Base-by-base conservation (phyloP, 768 basidiomycete species). In the Panaeolus cyanescens region DNA sequence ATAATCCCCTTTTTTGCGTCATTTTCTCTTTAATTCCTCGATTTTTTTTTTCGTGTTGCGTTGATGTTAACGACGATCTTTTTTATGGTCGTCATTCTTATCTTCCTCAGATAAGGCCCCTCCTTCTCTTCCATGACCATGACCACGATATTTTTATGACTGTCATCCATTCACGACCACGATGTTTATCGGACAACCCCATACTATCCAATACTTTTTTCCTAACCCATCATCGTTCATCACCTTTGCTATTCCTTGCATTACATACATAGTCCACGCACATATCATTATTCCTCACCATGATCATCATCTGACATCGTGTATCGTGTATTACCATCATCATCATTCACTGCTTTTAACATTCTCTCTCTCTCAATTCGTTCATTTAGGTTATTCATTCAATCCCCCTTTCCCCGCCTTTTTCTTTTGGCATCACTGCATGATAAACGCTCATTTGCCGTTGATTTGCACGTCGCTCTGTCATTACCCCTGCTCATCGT, bases 91-190 rank as follows among this genome's bases (percentile, higher is more conserved):
- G 45, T 50, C 45, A 50, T 8, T 50, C 45, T 50, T 50, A 50
- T 50, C 45, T 50, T 50, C 45, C 45, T 50, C 45, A 50, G 45
- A 50, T 50, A 50, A 50, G 45, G 39, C 39, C 39, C 20, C 39
- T 20, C n/a, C 22, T 42, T 42, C 45, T 28, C 25, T 28, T 15
- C 22, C 45, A 28, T 50, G 45, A 50, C 45, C 45, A 50, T 28
- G 45, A 50, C 39, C n/a, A 40, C 39, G 39, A 40, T 40, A 40
- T 28, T 42, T 42, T 42, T 50, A 50, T 50, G 45, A 50, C 45
- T 25, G 30, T 50, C 45, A 50, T 50, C 30, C 45, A 50, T 50
- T 50, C 25, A 50, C 45, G 45, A 50, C 22, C 45, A 50, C 45
- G 45, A 50, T 50, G 45, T 50, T 50, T 15, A 50, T 50, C 45